Evolutionary conservation across 1,139 yeast species (phyloP), one percentile per base, ranked within the genome.

Genomic region (Lodderomyces parapsilosis): DNA sequence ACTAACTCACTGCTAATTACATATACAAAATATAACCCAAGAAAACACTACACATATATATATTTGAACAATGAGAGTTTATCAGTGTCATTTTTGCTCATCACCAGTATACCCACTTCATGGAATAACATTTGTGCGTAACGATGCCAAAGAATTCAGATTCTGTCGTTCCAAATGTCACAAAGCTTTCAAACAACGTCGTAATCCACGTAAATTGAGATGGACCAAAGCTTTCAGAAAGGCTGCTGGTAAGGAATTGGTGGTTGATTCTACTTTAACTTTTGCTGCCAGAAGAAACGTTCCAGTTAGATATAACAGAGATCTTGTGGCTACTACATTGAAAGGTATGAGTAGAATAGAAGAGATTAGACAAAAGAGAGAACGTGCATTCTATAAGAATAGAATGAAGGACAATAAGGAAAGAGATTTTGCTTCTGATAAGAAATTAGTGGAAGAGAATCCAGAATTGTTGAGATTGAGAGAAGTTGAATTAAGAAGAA

Each of bases 201-300:
- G 99, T 71, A 93, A 93, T 74, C 99, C 99, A 57, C 86, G 99
- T 74, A 93, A 93, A 71, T 83, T 91, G 68, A 86, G 81, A 71
- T 93, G 99, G 99, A 93, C 99, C 48, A 93, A 94, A 69, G 98
- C 99, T 1, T 93, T 94, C 80, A 84, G 99, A 74, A 93, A 93
- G 68, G 96, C 98, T 48, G 98, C 98, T 41, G 99, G 99, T 59
- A 93, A 93, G 67, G 99, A 93, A 66, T 81, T 93, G 76, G 97
- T 95, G 39, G 98, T 93, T 48, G 99, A 93, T 63, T 86, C 96
- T 11, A 91, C 99, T 6, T 79, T 93, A 61, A 88, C 98, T 1
- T 93, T 94, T 67, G 96, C 96, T 48, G 90, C 95, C 50, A 87
- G 98, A 73, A 87, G 99, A 76, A 91, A 94, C 60, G 95, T 93